phyloP scores from a whole-genome alignment of 441 rosid genomes.

The Macaranga tanarius region DNA sequence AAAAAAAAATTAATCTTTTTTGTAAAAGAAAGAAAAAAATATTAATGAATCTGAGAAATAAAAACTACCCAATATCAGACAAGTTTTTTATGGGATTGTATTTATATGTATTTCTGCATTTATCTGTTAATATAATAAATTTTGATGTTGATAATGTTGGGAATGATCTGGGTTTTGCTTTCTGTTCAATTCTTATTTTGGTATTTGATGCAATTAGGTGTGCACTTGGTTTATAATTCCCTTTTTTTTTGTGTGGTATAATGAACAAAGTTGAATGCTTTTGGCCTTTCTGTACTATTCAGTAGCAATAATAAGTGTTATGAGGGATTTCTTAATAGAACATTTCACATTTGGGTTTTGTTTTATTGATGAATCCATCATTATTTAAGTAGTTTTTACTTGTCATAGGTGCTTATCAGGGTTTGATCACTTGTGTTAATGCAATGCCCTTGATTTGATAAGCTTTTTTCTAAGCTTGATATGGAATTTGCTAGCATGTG shows the following conservation, averaged over 20 bases:
- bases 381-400: not conserved
- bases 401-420: not conserved
- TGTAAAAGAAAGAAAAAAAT: no score
- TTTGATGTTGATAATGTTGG: not conserved
- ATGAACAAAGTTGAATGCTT: not conserved
- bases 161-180: not conserved
- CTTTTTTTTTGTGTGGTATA: not conserved
- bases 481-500: not conserved
- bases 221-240: not conserved
- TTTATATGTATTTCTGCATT: no score
- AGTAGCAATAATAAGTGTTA: not conserved
- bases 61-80: no score
- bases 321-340: not conserved
- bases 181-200: not conserved
- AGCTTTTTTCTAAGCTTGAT: not conserved
- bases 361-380: not conserved
- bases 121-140: not conserved
- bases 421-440: not conserved
- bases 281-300: not conserved
- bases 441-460: not conserved
- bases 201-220: not conserved
- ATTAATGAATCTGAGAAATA: no score
- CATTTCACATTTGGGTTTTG: not conserved
- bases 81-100: no score
- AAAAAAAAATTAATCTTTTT: no score